phyloP scores from a whole-genome alignment of 495 filamentous ascomycete species.

The Patellaria atrata region DNA sequence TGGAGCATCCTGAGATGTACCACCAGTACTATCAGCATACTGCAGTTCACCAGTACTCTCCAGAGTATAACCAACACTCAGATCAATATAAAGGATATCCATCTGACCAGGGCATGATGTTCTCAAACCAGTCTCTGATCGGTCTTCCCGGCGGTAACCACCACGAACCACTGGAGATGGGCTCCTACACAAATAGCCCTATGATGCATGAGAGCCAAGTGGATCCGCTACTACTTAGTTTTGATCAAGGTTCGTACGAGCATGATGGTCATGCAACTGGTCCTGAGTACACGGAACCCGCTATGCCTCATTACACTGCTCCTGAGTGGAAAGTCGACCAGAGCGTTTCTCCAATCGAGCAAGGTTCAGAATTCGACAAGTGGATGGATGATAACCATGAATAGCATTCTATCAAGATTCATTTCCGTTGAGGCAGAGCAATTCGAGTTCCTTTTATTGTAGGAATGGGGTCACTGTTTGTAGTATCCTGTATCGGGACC shows the following conservation, averaged over 20 bases:
- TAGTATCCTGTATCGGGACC: too few species aligned
- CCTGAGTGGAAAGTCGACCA: conserved; percentile 20
- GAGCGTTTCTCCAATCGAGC: conserved; percentile 14
- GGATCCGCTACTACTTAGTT: conserved; percentile 18
- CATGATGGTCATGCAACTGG: conserved; percentile 1
- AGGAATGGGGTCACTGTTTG: too few species aligned
- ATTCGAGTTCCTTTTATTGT: too few species aligned
- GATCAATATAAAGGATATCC: too few species aligned
- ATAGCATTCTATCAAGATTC: too few species aligned
- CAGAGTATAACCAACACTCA: too few species aligned
- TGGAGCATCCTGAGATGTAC: conserved; percentile 34
- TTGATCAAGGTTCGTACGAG: conserved; percentile 6
- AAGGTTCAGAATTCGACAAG: conserved; percentile 25
- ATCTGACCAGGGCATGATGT: too few species aligned
- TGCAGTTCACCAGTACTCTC: too few species aligned
- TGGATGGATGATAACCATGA: conserved; percentile 22
- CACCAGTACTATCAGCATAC: conserved; percentile 45
- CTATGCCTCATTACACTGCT: conserved; percentile 9
- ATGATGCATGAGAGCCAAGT: conserved; percentile 26
- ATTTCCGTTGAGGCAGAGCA: too few species aligned
- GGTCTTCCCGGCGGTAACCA: conserved; percentile 40
- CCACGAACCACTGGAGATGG: conserved; percentile 35
- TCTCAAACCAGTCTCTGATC: conserved; percentile 14
- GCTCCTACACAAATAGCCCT: conserved; percentile 14
- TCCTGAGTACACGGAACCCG: conserved; percentile 1